phyloP scores from a whole-genome alignment of 345 rosid species.

The Syzygium grande region DNA sequence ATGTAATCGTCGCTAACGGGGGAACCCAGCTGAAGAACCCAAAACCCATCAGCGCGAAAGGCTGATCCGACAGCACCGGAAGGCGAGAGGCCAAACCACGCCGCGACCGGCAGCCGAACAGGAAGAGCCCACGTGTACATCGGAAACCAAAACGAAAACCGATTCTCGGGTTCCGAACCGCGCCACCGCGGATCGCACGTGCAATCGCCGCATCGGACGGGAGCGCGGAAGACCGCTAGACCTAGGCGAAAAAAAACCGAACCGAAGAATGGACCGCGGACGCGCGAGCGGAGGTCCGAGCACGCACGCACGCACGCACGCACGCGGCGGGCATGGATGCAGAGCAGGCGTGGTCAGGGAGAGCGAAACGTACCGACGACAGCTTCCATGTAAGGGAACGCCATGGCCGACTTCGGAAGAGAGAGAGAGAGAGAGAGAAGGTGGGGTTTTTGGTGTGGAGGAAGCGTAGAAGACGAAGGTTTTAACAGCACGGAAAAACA shows the following conservation, averaged over 20 bases:
- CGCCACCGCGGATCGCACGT: neutral
- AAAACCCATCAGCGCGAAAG: neutral
- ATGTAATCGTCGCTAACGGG: neutral
- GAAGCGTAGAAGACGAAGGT: neutral
- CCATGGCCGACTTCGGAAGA: slow-evolving; percentile 36
- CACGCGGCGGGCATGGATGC: neutral
- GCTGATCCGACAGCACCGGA: neutral
- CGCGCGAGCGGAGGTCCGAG: neutral
- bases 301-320: neutral
- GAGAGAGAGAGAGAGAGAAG: neutral
- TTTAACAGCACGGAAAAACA: neutral
- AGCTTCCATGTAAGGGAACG: slow-evolving; percentile 86
- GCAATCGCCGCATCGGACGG: neutral
- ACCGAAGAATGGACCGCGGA: neutral
- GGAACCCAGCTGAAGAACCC: neutral
- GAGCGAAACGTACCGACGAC: slow-evolving; percentile 51
- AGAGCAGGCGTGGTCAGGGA: neutral
- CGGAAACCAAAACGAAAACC: neutral
- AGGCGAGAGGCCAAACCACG: neutral
- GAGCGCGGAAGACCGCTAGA: neutral
- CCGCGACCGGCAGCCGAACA: neutral
- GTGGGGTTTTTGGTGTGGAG: neutral
- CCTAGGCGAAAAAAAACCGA: neutral
- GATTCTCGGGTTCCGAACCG: neutral
- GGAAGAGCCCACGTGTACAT: neutral